Conservation (phyloP, 2,329 filamentous ascomycete species). For the Diaporthe vexans region DNA sequence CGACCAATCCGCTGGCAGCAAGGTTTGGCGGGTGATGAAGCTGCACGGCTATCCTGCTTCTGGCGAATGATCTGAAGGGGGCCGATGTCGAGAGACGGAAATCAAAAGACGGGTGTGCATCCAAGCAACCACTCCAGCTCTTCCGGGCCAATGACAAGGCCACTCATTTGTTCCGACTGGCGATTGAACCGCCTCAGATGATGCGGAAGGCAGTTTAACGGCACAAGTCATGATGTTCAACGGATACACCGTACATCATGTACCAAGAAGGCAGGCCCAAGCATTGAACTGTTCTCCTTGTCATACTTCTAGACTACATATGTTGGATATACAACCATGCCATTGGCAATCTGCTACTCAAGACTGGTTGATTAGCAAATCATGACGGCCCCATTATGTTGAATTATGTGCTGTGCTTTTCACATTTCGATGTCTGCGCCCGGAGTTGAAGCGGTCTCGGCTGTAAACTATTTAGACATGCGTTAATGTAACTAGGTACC, state of each 20-base stretch:
- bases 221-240: not conserved
- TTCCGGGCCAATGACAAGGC: not conserved
- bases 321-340: not conserved
- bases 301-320: not conserved
- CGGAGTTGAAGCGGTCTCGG: not conserved
- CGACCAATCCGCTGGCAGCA: not conserved
- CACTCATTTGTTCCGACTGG: not conserved
- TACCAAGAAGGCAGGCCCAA: not conserved
- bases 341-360: not conserved
- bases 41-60: not conserved
- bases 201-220: not conserved
- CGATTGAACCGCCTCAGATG: not conserved
- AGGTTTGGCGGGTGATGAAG: not conserved
- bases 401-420: not conserved
- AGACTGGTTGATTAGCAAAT: not conserved
- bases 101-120: not conserved
- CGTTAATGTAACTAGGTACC: not conserved
- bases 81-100: not conserved
- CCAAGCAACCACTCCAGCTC: not conserved
- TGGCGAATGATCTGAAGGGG: not conserved
- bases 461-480: not conserved
- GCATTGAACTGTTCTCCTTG: not conserved
- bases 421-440: too few relatives aligned
- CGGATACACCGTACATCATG: not conserved
- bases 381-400: too few relatives aligned